Evolutionary conservation across 371 early-diverging fungal genomes (phyloP).

Genomic region (Rhizopus sp.): DNA sequence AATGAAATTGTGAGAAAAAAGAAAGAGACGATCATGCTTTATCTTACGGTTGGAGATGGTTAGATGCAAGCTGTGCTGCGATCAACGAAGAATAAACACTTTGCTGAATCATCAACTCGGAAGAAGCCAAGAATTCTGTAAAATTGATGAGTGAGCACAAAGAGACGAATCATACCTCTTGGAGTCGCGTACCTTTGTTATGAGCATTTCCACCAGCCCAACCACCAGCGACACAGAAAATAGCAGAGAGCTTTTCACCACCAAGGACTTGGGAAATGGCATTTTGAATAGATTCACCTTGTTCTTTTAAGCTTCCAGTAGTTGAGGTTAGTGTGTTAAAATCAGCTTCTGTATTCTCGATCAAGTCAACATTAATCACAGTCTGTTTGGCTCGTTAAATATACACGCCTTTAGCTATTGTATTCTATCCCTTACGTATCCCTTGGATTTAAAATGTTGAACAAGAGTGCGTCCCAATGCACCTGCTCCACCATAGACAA

Average conservation of each 20-base stretch:
- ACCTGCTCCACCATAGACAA: conserved; percentile 92
- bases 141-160: not conserved
- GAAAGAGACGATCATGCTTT: not conserved
- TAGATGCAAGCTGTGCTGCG: conserved; percentile 80
- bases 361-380: conserved; percentile 81
- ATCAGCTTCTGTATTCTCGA: conserved; percentile 72
- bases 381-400: conserved; percentile 39
- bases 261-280: conserved; percentile 37
- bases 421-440: conserved; percentile 62
- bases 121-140: conserved; percentile 68
- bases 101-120: conserved; percentile 80
- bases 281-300: conserved; percentile 56
- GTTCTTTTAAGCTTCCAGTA: conserved; percentile 52
- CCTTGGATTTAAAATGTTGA: conserved; percentile 64
- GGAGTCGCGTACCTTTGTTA: conserved; percentile 54
- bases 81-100: conserved; percentile 83
- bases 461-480: conserved; percentile 86
- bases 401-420: not conserved
- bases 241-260: conserved; percentile 69
- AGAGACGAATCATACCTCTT: not conserved
- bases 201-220: conserved; percentile 95
- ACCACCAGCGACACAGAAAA: conserved; percentile 95
- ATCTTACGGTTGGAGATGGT: conserved; percentile 69
- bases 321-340: conserved; percentile 64
- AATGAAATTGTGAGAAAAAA: not conserved